Base-by-base conservation (phyloP, 2,329 filamentous ascomycete species). In the Mycosphaerella sp. region DNA sequence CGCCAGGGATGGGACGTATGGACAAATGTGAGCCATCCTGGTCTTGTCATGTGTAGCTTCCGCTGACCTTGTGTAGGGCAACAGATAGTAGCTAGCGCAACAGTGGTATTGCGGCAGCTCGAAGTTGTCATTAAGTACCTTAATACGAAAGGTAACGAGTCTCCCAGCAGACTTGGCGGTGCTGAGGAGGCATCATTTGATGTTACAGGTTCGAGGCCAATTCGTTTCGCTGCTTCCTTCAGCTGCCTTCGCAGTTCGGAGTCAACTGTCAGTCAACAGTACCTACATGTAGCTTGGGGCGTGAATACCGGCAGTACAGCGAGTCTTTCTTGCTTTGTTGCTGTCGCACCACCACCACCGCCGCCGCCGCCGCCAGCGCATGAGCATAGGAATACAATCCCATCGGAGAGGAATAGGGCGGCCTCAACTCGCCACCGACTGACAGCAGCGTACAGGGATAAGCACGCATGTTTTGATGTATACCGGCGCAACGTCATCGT, bases 1-100 rank as follows among this genome's bases (percentile, higher is more conserved):
- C n/a, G 34, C 10, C 28, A 48, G 45, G 45, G 37, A 25, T 49
- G 45, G 45, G 45, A 49, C 35, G 45, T 39, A 13, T 49, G 45
- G 45, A 49, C 45, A 21, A 41, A 49, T 42, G 45, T 49, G 39
- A 49, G 39, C 21, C 41, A 14, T 16, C 7, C 0, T 6, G 7
- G n/a, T 43, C 14, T 13, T 8, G 5, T 6, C 17, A n/a, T 40
- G 36, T 34, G 13, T 32, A n/a, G 21, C 21, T 25, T 9, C 16
- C 30, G 44, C 44, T 46, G 21, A 46, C 14, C n/a, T 39, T 6
- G 17, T 37, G 10, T 16, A 46, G 44, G 44, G 44, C 21, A 46
- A 46, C 25, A 28, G 44, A 37, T 45, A 30, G 13, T 34, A 12
- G 10, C 13, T 34, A 5, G 10, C 7, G 21, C 7, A 25, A 25